Evolutionary conservation across 371 early-diverging fungal genomes (phyloP).

Genomic region (Coemansia sp.): DNA sequence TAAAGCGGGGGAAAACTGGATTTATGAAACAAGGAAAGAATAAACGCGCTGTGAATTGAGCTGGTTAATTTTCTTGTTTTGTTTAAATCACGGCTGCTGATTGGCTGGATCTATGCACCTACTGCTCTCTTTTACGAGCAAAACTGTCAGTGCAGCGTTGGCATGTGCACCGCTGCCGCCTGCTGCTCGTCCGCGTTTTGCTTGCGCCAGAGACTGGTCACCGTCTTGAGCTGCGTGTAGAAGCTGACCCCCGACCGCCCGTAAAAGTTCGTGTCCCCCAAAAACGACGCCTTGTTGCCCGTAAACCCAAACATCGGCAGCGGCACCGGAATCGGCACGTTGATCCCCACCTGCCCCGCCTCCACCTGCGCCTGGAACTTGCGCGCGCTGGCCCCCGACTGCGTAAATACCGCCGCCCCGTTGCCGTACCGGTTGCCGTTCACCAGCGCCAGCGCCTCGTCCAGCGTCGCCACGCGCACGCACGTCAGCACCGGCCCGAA

Average conservation of each 20-base stretch:
- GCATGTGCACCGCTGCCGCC: slow-evolving; percentile 77
- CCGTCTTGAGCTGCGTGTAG: slow-evolving; percentile 93
- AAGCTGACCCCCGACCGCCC: slow-evolving; percentile 76
- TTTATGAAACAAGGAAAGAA: slow-evolving; percentile 8
- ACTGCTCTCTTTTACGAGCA: too few relatives aligned
- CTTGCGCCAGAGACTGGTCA: slow-evolving; percentile 90
- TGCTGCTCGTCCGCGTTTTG: slow-evolving; percentile 70
- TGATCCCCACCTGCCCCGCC: slow-evolving; percentile 91
- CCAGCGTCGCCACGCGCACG: slow-evolving; percentile 80
- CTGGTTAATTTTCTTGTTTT: background rate
- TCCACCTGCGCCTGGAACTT: slow-evolving; percentile 88
- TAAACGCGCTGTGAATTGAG: background rate
- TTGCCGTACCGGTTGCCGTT: slow-evolving; percentile 95
- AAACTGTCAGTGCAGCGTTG: slow-evolving; percentile 59
- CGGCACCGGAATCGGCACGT: slow-evolving; percentile 96
- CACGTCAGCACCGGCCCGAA: slow-evolving; percentile 94
- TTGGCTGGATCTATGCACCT: slow-evolving; percentile 12
- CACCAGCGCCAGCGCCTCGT: slow-evolving; percentile 89
- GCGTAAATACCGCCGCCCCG: slow-evolving; percentile 94
- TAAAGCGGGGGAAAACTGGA: background rate
- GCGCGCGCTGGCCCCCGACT: slow-evolving; percentile 86
- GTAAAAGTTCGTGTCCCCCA: slow-evolving; percentile 96
- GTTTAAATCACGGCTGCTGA: background rate
- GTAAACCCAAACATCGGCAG: slow-evolving; percentile 97
- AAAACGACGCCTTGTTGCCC: slow-evolving; percentile 90